phyloP scores from a whole-genome alignment of 257 asterid species.

The Petunia secreta region DNA sequence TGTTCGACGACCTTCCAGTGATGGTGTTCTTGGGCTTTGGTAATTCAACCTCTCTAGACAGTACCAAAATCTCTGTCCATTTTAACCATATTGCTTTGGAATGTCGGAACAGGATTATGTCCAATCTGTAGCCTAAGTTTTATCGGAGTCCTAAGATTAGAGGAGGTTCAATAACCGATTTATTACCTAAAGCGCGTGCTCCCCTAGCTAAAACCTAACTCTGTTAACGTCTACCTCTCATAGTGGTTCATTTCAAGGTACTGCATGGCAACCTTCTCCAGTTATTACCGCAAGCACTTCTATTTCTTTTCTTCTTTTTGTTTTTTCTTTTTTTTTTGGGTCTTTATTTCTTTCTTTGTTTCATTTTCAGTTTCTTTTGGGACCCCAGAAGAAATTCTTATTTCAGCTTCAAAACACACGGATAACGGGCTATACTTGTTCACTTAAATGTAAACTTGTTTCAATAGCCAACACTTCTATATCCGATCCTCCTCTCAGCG shows the following conservation, averaged over 20 bases:
- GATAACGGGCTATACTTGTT: background rate
- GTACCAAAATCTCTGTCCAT: background rate
- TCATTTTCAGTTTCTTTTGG: background rate
- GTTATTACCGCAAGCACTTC: background rate
- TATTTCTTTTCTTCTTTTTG: background rate
- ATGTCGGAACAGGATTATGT: background rate
- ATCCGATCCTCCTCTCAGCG: background rate
- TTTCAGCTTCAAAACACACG: background rate
- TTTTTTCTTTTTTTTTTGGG: background rate
- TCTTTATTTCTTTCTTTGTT: background rate
- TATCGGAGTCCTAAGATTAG: background rate
- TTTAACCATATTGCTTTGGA: background rate
- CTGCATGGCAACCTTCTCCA: background rate
- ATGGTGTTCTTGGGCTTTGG: background rate
- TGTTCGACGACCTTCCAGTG: background rate
- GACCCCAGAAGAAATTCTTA: background rate
- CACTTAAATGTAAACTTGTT: background rate
- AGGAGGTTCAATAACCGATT: background rate
- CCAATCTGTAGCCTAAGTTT: background rate
- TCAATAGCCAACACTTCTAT: background rate
- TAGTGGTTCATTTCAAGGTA: background rate
- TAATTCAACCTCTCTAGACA: background rate
- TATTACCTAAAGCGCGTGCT: background rate
- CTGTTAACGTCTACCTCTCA: background rate
- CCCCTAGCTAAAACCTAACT: background rate